A percentile compares a stretch with the other conserved stretches of the same genome.
Conservation (phyloP, 2,329 filamentous ascomycete genomes). For the Intubia oerlemansii region DNA sequence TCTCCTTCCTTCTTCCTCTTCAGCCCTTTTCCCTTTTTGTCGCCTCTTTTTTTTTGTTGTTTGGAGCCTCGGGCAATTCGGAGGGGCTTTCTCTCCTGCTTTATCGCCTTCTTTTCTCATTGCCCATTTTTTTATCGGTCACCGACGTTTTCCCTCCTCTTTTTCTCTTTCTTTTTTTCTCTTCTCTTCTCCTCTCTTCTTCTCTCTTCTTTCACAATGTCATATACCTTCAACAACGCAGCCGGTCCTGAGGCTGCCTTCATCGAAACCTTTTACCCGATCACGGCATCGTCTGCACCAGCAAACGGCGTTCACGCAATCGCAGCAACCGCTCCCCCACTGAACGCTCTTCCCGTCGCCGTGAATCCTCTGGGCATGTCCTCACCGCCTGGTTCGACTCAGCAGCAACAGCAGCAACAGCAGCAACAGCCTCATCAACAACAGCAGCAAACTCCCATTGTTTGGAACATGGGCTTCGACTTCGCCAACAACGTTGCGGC, state of each 20-base stretch:
- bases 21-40: background rate
- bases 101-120: background rate
- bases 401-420: slow-evolving; percentile 7
- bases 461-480: slow-evolving; percentile 31
- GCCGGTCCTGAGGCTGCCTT: slow-evolving; percentile 33
- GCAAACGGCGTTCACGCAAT: slow-evolving; percentile 14
- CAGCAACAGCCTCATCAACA: slow-evolving; percentile 19
- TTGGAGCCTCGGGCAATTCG: too few relatives aligned
- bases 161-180: background rate
- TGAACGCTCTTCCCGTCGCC: slow-evolving; percentile 17
- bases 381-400: slow-evolving; percentile 12
- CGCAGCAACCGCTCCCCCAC: slow-evolving; percentile 6
- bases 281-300: slow-evolving; percentile 15
- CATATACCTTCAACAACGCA: slow-evolving; percentile 8
- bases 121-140: slow-evolving; percentile 2
- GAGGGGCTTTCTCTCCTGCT: too few relatives aligned
- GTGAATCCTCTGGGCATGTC: slow-evolving; percentile 17
- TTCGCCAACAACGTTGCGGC: slow-evolving; percentile 16
- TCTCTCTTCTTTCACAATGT: background rate
- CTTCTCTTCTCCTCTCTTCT: background rate
- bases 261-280: slow-evolving; percentile 32
- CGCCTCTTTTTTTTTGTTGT: background rate
- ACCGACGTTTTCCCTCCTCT: background rate
- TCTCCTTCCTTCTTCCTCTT: slow-evolving; percentile 2
- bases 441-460: slow-evolving; percentile 15